Percentiles rank a stretch among this genome's conserved stretches.
These are phyloP conservation scores for Entonaema liquescens DNA, from an alignment of 495 filamentous ascomycete genomes.

Conservation along the genomic window DNA sequence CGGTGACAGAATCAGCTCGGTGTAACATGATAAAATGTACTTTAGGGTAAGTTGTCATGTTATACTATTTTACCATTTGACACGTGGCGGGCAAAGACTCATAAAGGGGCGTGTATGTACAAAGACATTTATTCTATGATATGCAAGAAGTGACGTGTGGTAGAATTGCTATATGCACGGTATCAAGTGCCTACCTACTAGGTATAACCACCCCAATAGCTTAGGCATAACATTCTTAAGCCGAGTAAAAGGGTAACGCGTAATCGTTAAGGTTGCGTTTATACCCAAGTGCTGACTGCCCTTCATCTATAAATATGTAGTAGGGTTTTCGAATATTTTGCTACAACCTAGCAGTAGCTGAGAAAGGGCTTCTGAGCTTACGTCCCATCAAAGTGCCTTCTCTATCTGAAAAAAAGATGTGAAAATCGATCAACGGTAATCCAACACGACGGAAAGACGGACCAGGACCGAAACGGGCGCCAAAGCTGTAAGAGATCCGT, in stretches of 20 bases:
- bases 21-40: background rate
- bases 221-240: background rate
- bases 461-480: constrained; percentile 1
- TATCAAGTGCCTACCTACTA: background rate
- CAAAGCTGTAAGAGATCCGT: constrained; percentile 13
- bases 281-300: background rate
- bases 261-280: background rate
- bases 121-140: background rate
- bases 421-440: constrained; percentile 13
- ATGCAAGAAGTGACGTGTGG: background rate
- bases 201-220: background rate
- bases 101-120: background rate
- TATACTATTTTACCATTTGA: background rate
- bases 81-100: background rate
- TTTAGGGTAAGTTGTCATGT: background rate
- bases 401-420: constrained; percentile 32
- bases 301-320: constrained; percentile 10
- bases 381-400: constrained; percentile 6
- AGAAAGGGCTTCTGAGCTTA: background rate
- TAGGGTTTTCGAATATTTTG: background rate
- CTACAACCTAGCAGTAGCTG: constrained; percentile 2
- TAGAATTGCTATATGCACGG: background rate
- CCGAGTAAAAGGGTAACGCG: background rate
- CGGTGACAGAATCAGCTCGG: background rate
- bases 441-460: constrained; percentile 7